Base-by-base conservation (phyloP, 1,284 basidiomycete genomes). In the Somion occarium region DNA sequence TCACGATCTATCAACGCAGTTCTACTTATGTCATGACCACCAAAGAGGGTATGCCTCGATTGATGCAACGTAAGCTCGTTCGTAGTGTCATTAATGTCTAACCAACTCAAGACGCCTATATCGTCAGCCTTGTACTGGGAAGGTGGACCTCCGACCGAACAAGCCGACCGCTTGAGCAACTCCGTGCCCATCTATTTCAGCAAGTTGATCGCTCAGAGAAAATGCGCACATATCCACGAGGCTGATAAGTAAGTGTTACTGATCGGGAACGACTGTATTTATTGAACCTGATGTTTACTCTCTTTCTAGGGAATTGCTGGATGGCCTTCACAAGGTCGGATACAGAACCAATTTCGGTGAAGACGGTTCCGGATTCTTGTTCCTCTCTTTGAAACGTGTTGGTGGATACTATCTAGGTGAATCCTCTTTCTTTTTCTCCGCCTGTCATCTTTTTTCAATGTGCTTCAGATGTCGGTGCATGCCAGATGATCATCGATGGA, bases 381-480 rank as follows among this genome's bases (percentile, higher is more conserved):
- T 72, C 54, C 68, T 74, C 50, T 71, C 69, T 2, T 60, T 65
- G 44, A 65, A 62, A 43, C 65, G 67, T 37, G 72, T 63, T 3
- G 73, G 72, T 12, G 72, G 70, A 1, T 74, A 73, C 58, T 74
- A 73, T 60, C 69, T 72, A 71, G 73, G 73, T 68, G 12, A 19
- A 23, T 23, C 15, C 42, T 11, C 23, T 23, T 18, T 50, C 43
- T 12, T 44, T 34, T 46, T 48, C 27, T 24, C 19, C 12, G 13
- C 38, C 42, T 23, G 30, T 46, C 20, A 30, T 9, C 48, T 15
- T 44, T 27, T 38, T 27, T 24, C n/a, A n/a, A n/a, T n/a, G n/a
- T n/a, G n/a, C n/a, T n/a, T n/a, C 55, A 69, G 84, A 88, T 53
- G 78, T 79, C 34, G 88, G 86, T 50, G 81, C 76, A 20, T 81